A percentile compares a stretch with the other conserved stretches of the same genome.
Conservation (phyloP, 345 rosid genomes). For the Eucalyptus virginea region DNA sequence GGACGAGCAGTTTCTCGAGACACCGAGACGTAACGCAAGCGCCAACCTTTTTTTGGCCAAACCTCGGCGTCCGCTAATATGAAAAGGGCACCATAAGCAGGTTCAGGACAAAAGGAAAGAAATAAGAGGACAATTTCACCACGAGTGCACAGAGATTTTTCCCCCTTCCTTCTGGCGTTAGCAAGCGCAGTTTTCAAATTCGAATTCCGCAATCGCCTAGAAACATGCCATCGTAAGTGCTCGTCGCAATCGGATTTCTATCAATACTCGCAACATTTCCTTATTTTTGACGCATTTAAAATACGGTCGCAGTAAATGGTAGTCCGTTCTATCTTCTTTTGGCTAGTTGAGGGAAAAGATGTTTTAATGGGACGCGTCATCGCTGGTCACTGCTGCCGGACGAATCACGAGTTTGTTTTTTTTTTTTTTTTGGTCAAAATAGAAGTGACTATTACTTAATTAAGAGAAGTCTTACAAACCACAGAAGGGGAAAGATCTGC, state of each 20-base stretch:
- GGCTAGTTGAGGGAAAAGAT: not conserved
- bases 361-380: not conserved
- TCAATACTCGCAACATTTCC: not conserved
- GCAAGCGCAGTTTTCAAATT: not conserved
- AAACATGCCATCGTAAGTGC: not conserved
- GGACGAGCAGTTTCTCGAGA: not conserved
- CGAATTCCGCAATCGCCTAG: not conserved
- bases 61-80: not conserved
- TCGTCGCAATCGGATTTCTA: not conserved
- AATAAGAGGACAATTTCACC: not conserved
- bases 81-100: not conserved
- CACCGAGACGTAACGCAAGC: not conserved
- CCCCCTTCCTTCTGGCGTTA: not conserved
- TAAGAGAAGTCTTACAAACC: too few relatives aligned
- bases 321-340: too few relatives aligned
- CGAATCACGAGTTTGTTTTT: too few relatives aligned
- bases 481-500: too few relatives aligned
- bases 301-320: too few relatives aligned
- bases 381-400: fast-evolving
- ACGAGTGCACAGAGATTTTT: not conserved
- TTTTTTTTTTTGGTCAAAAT: too few relatives aligned
- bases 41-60: not conserved
- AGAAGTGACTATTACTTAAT: too few relatives aligned
- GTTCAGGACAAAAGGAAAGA: not conserved
- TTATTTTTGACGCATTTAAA: not conserved